A percentile compares a stretch with the other conserved stretches of the same genome.
Evolutionary conservation across 306 rosid genomes (phyloP).

Genomic region (Medicago ruthenica): DNA sequence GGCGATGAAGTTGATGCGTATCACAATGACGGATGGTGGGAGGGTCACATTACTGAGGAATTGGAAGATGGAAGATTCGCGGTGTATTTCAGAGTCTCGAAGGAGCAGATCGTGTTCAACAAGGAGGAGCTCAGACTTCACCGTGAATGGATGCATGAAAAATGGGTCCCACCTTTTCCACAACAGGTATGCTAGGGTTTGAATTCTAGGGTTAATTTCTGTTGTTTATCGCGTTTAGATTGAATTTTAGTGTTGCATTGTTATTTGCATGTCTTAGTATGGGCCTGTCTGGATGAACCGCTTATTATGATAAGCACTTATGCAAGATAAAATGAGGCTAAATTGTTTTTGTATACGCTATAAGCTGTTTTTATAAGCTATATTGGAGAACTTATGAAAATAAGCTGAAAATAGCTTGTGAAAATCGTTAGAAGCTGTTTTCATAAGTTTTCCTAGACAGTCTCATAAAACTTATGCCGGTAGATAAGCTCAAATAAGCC

Average conservation of each 20-base stretch:
- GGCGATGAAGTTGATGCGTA: conserved; percentile 69
- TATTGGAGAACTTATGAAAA: too few relatives aligned
- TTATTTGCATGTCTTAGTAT: not conserved
- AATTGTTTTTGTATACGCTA: too few relatives aligned
- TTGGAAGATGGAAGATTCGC: conserved; percentile 45
- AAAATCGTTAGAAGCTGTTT: too few relatives aligned
- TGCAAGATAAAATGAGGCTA: too few relatives aligned
- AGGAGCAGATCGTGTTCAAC: conserved; percentile 55
- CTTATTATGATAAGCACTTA: too few relatives aligned
- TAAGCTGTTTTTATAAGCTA: too few relatives aligned
- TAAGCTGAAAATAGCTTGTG: too few relatives aligned
- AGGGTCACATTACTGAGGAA: conserved; percentile 48
- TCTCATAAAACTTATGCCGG: too few relatives aligned
- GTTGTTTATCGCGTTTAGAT: not conserved
- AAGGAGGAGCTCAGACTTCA: conserved; percentile 57
- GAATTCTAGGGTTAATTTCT: not conserved
- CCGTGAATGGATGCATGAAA: conserved; percentile 55
- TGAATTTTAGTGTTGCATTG: conserved; percentile 16
- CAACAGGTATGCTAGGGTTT: conserved; percentile 11
- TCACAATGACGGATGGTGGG: conserved; percentile 76
- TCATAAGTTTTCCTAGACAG: too few relatives aligned
- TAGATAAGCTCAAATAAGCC: too few relatives aligned
- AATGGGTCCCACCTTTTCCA: conserved; percentile 51
- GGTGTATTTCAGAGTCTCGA: conserved; percentile 57
- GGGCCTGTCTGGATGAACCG: not conserved